These are phyloP conservation scores for Phytophthora macrochlamydospora DNA, from an alignment of 352 stramenopile species.

Conservation along the genomic window DNA sequence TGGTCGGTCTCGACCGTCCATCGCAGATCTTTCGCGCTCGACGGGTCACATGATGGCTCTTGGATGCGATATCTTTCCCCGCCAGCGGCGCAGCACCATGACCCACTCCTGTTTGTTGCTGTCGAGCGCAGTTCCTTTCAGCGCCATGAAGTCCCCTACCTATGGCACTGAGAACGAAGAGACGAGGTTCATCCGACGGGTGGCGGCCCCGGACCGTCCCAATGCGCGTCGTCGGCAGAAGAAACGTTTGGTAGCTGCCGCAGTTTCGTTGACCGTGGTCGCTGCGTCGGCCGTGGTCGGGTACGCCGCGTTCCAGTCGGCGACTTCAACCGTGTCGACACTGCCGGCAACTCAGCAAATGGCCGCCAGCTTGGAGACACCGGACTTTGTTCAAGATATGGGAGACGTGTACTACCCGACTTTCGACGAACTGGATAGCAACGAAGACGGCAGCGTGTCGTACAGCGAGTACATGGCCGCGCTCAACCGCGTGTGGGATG, in stretches of 20 bases:
- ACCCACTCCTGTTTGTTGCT: too few relatives aligned
- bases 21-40: too few relatives aligned
- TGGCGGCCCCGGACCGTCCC: slow-evolving; percentile 6
- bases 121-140: neutral
- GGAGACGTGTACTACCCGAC: slow-evolving; percentile 49
- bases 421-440: slow-evolving; percentile 41
- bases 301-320: slow-evolving; percentile 38
- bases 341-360: slow-evolving; percentile 24
- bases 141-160: slow-evolving; percentile 57
- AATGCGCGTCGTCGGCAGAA: too few relatives aligned
- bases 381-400: slow-evolving; percentile 36
- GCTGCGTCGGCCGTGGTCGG: slow-evolving; percentile 45
- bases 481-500: slow-evolving; percentile 8
- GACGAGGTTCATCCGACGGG: slow-evolving; percentile 59
- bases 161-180: slow-evolving; percentile 73
- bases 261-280: slow-evolving; percentile 44
- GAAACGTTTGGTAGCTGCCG: slow-evolving; percentile 18
- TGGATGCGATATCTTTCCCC: too few relatives aligned
- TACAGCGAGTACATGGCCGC: slow-evolving; percentile 43
- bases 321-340: neutral
- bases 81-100: too few relatives aligned
- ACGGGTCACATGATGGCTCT: too few relatives aligned
- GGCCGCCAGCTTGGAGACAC: slow-evolving; percentile 17
- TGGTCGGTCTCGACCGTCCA: too few relatives aligned
- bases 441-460: slow-evolving; percentile 35